Conservation (phyloP, 257 asterid genomes). For the Salvia rosmarinus region DNA sequence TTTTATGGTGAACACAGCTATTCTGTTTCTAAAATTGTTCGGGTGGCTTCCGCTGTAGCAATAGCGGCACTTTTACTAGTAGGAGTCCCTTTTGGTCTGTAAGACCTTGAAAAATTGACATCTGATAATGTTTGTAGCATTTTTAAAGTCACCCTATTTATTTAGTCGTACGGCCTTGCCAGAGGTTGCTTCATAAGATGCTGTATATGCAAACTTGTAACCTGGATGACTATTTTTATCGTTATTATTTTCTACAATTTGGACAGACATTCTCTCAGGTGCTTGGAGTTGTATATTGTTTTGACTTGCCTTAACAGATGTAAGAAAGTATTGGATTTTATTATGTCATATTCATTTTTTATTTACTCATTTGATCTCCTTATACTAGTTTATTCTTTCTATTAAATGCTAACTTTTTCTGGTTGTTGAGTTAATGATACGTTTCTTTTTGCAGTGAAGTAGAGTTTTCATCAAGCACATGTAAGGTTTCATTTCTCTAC, state of each 20-base stretch:
- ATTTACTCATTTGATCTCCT: background rate
- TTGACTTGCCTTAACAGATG: background rate
- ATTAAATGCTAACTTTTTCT: background rate
- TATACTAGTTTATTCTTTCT: background rate
- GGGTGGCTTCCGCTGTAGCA: background rate
- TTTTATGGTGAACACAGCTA: background rate
- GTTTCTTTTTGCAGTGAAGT: slow-evolving; percentile 69
- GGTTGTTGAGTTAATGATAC: slow-evolving; percentile 35
- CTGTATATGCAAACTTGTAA: background rate
- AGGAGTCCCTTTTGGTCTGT: background rate
- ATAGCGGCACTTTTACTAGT: background rate
- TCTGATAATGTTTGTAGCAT: background rate
- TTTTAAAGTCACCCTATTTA: background rate
- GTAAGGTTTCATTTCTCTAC: slow-evolving; percentile 56
- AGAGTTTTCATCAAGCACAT: slow-evolving; percentile 70
- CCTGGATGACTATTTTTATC: background rate
- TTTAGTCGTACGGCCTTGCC: background rate
- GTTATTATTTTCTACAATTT: background rate
- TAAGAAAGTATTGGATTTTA: background rate
- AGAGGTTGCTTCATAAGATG: background rate
- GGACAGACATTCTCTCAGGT: slow-evolving; percentile 10
- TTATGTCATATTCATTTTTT: background rate
- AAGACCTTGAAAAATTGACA: background rate
- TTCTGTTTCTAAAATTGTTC: background rate
- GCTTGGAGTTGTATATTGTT: slow-evolving; percentile 10